These are phyloP conservation scores for Elsinoe batatas DNA, from an alignment of 2,329 filamentous ascomycete genomes.

Conservation along the genomic window DNA sequence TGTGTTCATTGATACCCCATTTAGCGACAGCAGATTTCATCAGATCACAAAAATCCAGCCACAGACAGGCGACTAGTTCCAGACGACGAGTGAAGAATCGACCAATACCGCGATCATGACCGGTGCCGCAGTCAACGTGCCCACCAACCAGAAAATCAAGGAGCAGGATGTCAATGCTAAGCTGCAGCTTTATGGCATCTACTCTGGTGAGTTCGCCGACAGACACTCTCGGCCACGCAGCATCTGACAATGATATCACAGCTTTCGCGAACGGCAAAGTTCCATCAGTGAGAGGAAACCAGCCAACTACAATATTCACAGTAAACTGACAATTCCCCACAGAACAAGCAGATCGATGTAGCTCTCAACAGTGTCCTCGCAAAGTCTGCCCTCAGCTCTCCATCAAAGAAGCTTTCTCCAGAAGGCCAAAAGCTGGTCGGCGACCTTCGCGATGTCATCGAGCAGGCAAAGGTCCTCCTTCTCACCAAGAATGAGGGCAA, in stretches of 20 bases:
- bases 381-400: slow-evolving; percentile 58
- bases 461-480: slow-evolving; percentile 73
- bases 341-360: slow-evolving; percentile 94
- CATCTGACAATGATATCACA: slow-evolving; percentile 24
- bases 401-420: slow-evolving; percentile 65
- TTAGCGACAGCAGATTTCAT: not conserved
- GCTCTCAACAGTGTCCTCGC: slow-evolving; percentile 80
- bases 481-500: slow-evolving; percentile 94
- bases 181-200: slow-evolving; percentile 89
- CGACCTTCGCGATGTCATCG: slow-evolving; percentile 70
- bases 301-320: not conserved
- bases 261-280: slow-evolving; percentile 86
- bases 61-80: not conserved
- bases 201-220: slow-evolving; percentile 42
- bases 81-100: not conserved
- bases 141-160: slow-evolving; percentile 63
- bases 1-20: slow-evolving; percentile 14
- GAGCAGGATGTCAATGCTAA: slow-evolving; percentile 85
- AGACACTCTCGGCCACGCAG: slow-evolving; percentile 11
- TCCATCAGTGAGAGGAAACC: slow-evolving; percentile 57
- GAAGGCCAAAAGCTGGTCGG: slow-evolving; percentile 72
- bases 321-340: slow-evolving; percentile 16
- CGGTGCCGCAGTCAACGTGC: slow-evolving; percentile 53
- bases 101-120: slow-evolving; percentile 22
- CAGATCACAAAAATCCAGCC: too few relatives aligned